A percentile compares a stretch with the other conserved stretches of the same genome.
Evolutionary conservation across 192 early-diverging fungal genomes (phyloP).

Genomic region (Podila epigama): DNA sequence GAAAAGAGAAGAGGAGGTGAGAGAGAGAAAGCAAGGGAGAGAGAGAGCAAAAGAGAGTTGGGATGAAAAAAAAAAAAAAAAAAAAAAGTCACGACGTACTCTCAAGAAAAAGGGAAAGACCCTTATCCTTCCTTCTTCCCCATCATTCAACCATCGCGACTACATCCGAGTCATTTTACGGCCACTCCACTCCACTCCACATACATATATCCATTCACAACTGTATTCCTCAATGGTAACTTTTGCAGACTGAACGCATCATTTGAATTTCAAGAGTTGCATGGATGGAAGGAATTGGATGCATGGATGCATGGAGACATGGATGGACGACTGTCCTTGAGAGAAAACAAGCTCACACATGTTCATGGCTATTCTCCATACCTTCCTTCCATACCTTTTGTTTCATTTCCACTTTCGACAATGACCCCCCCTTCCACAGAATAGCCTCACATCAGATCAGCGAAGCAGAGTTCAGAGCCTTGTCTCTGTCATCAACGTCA

Average conservation of each 20-base stretch:
- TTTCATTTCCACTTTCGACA: not conserved
- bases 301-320: too few species aligned
- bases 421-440: slow-evolving; percentile 2
- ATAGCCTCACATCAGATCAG: slow-evolving; percentile 26
- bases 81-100: not conserved
- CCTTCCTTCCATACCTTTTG: not conserved
- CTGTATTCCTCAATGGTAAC: too few species aligned
- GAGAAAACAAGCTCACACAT: not conserved
- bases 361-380: not conserved
- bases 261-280: too few species aligned
- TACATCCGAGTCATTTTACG: too few species aligned
- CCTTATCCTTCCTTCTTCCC: too few species aligned
- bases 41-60: not conserved
- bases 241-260: too few species aligned
- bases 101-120: too few species aligned
- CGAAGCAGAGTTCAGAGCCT: slow-evolving; percentile 42
- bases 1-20: not conserved
- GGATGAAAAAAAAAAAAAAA: not conserved
- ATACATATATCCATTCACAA: too few species aligned
- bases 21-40: slow-evolving; percentile 2
- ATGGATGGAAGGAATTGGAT: too few species aligned
- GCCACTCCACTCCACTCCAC: too few species aligned
- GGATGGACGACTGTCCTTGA: too few species aligned
- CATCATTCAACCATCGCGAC: too few species aligned
- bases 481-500: slow-evolving; percentile 37